A percentile compares a stretch with the other conserved stretches of the same genome.
Conservation (phyloP, 352 stramenopile species). For the Phytopythium helicoides region DNA sequence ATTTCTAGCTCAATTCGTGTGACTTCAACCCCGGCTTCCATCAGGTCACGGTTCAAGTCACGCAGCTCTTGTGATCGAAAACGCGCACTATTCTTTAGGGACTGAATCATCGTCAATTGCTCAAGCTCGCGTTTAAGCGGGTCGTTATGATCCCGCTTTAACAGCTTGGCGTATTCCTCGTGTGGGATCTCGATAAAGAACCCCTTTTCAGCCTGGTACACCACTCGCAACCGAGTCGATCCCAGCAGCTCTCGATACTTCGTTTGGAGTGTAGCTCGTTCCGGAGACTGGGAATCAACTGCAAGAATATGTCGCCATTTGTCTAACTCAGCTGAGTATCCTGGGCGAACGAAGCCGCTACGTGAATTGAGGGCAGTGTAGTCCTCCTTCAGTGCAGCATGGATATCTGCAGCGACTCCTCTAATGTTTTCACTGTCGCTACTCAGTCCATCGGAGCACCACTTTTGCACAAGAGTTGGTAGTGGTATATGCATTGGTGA, state of each 20-base stretch:
- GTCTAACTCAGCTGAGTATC: conserved; percentile 61
- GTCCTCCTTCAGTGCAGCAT: conserved; percentile 61
- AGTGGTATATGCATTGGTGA: conserved; percentile 17
- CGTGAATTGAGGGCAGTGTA: conserved; percentile 57
- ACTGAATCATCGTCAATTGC: conserved; percentile 54
- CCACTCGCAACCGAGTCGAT: conserved; percentile 54
- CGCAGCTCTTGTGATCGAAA: conserved; percentile 68
- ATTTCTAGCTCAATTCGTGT: conserved; percentile 52
- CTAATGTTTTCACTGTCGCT: conserved; percentile 16
- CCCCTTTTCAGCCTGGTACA: conserved; percentile 59
- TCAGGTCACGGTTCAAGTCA: conserved; percentile 53
- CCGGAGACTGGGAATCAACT: conserved; percentile 33
- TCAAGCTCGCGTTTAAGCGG: conserved; percentile 19
- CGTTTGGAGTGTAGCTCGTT: conserved; percentile 43
- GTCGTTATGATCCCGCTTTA: conserved; percentile 15
- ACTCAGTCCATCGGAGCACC: conserved; percentile 18
- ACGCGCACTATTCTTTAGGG: conserved; percentile 60
- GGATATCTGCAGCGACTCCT: conserved; percentile 35
- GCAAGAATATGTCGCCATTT: conserved; percentile 51
- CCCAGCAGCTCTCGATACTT: conserved; percentile 59
- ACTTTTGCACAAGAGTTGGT: conserved; percentile 22
- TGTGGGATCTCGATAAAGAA: conserved; percentile 69
- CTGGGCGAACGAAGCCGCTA: conserved; percentile 48
- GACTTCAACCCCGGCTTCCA: conserved; percentile 57
- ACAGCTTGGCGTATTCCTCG: conserved; percentile 49